Conservation (phyloP, 2,329 filamentous ascomycete species). For the Aspergillus clavatus region DNA sequence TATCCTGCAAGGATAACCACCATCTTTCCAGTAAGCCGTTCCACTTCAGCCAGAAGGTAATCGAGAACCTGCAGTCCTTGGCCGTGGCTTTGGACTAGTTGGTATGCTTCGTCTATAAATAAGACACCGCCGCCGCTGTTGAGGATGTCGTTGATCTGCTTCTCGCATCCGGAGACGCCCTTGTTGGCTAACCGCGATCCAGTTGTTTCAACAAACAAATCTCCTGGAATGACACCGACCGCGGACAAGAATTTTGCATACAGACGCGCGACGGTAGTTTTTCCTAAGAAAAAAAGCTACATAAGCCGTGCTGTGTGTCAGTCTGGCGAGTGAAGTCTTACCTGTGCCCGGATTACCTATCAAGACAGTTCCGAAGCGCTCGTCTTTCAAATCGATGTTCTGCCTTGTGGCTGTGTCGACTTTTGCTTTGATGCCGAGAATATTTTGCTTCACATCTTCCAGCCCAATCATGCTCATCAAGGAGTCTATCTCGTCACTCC, state of each 20-base stretch:
- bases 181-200: slow-evolving; percentile 61
- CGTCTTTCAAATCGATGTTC: slow-evolving; percentile 48
- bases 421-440: slow-evolving; percentile 59
- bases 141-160: slow-evolving; percentile 53
- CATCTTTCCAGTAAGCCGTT: slow-evolving; percentile 65
- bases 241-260: slow-evolving; percentile 63
- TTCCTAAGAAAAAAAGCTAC: slow-evolving; percentile 50
- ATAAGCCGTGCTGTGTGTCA: too few species aligned
- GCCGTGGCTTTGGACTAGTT: slow-evolving; percentile 58
- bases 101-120: slow-evolving; percentile 78
- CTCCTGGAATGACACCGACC: slow-evolving; percentile 59
- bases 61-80: slow-evolving; percentile 61
- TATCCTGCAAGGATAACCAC: slow-evolving; percentile 72
- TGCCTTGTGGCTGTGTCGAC: slow-evolving; percentile 60
- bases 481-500: slow-evolving; percentile 54
- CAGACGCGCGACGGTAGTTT: slow-evolving; percentile 69
- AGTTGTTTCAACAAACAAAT: slow-evolving; percentile 60
- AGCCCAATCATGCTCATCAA: slow-evolving; percentile 69
- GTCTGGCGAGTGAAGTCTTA: slow-evolving; percentile 22
- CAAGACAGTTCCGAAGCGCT: slow-evolving; percentile 59
- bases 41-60: slow-evolving; percentile 66
- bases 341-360: slow-evolving; percentile 73
- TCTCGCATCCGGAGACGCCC: slow-evolving; percentile 56
- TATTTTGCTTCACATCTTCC: slow-evolving; percentile 61
- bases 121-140: slow-evolving; percentile 61